Evolutionary conservation across 78 protist species (phyloP), one percentile per base, ranked within the genome.

Genomic region (Guillardia theta): DNA sequence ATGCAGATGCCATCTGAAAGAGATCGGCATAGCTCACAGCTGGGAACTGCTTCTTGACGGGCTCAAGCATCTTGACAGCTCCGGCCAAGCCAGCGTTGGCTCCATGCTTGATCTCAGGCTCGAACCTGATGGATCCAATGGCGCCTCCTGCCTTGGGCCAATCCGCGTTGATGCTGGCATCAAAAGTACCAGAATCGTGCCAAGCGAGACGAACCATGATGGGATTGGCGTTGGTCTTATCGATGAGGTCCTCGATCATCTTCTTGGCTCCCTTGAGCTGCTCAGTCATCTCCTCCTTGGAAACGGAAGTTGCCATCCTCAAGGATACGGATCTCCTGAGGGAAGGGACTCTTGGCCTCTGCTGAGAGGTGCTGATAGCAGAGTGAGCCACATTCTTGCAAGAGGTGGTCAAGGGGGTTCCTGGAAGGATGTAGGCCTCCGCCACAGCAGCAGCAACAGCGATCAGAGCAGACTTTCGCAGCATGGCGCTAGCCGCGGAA

Each of bases 181-280:
- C 94, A n/a, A 36, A 64, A 6, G 94, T 92, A 15, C 94, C 94
- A 3, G 94, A 21, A 46, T 64, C 94, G 43, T 92, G 94, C 94
- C 94, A 92, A 4, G 87, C 94, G 0, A 92, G 94, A 9, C 94
- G 88, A 36, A 70, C 87, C 87, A 70, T 70, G 87, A 70, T 27
- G 41, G 87, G 87, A 24, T 70, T 70, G 87, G 87, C 87, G 87
- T 70, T 70, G 87, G 87, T 70, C 41, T 70, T 70, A 43, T 70
- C 87, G 87, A 70, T 27, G 45, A 70, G 10, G 45, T 24, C 87
- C 41, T 27, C 87, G 45, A 70, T 36, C 45, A 10, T 43, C 41
- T 70, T 27, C 41, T 70, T 70, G 45, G 87, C 87, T 37, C 87
- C 87, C 45, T 36, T 36, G 87, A 70, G 87, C 22, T 70, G 39